Evolutionary conservation across 352 stramenopile species (phyloP).

Genomic region (Pythium biforme): DNA sequence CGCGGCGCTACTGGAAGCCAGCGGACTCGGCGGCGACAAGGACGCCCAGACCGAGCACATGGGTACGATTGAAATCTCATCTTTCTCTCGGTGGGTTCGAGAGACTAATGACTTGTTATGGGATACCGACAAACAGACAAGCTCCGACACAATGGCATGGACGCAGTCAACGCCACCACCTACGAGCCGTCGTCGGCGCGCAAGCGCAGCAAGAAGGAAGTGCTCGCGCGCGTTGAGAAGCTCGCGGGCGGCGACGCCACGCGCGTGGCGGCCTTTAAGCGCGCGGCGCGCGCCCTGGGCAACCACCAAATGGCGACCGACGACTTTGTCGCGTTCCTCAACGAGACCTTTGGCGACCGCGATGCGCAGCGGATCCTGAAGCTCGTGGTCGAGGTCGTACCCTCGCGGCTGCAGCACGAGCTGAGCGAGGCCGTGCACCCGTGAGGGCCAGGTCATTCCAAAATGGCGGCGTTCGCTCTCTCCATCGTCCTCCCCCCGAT

Average conservation of each 20-base stretch:
- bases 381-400: constrained; percentile 66
- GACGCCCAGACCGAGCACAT: constrained; percentile 12
- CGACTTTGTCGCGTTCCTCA: constrained; percentile 62
- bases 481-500: too few relatives aligned
- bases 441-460: neutral
- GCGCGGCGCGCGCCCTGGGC: constrained; percentile 63
- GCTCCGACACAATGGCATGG: constrained; percentile 16
- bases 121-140: too few relatives aligned
- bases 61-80: neutral
- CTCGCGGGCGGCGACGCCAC: constrained; percentile 48
- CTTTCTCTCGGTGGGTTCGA: too few relatives aligned
- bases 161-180: neutral
- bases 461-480: neutral
- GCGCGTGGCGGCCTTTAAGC: constrained; percentile 59
- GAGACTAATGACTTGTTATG: too few relatives aligned
- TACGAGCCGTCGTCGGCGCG: constrained; percentile 15
- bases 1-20: constrained; percentile 35
- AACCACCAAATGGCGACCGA: constrained; percentile 67
- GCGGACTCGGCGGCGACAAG: constrained; percentile 19
- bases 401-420: constrained; percentile 58
- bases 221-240: constrained; percentile 60
- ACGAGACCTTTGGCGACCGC: constrained; percentile 53
- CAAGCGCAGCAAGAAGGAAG: constrained; percentile 69
- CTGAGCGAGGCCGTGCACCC: constrained; percentile 43
- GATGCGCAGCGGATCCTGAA: constrained; percentile 56